Evolutionary conservation across 495 filamentous ascomycete genomes (phyloP).

Genomic region (Tuber microsphaerosporum): DNA sequence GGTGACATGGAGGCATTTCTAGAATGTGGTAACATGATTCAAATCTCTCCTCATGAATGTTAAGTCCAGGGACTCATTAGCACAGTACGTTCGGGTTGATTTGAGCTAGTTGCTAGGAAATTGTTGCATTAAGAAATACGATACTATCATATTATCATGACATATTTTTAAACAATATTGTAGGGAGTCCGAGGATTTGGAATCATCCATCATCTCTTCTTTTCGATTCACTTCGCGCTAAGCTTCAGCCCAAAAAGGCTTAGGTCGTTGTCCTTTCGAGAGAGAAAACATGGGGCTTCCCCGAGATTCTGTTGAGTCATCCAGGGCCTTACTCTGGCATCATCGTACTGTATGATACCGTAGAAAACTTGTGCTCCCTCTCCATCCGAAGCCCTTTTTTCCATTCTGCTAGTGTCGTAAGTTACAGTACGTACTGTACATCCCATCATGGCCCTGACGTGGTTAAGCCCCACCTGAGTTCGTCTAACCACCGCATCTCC

Average conservation of each 20-base stretch:
- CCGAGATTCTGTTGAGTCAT: not conserved
- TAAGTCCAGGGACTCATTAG: not conserved
- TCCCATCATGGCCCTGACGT: not conserved
- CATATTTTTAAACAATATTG: not conserved
- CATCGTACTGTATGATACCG: not conserved
- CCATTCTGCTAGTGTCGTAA: not conserved
- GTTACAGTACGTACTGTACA: not conserved
- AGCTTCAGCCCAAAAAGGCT: not conserved
- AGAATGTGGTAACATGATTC: conserved; percentile 3
- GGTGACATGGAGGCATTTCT: not conserved
- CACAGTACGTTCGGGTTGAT: not conserved
- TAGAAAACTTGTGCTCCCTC: not conserved
- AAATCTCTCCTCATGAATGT: conserved; percentile 5
- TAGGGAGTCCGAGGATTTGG: not conserved
- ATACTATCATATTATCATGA: not conserved
- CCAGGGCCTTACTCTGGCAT: not conserved
- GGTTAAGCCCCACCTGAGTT: not conserved
- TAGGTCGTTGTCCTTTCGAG: not conserved
- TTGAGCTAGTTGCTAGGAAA: not conserved
- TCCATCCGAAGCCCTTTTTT: not conserved
- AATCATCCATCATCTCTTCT: not conserved
- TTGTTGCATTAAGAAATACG: not conserved
- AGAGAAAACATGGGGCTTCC: not conserved
- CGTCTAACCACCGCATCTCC: not conserved
- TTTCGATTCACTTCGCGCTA: not conserved